Base-by-base conservation (phyloP, 2,329 filamentous ascomycete genomes). In the Daldinia sp. region DNA sequence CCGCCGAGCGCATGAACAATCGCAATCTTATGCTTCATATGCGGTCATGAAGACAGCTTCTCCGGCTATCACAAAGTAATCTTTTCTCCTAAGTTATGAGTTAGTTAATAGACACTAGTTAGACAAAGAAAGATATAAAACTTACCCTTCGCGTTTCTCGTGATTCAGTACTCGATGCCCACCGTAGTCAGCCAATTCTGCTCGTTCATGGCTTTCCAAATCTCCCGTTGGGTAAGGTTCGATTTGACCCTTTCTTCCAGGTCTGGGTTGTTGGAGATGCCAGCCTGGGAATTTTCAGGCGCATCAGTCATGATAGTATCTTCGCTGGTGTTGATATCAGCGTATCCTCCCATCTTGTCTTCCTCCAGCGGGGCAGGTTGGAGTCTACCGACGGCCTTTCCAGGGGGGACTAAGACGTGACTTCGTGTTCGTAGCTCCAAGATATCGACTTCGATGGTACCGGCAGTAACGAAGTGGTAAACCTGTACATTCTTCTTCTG, bases 371-470 rank as follows among this genome's bases (percentile, higher is more conserved):
- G 54, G 7, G 32, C 55, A 4, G 34, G 5, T 8, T 47, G 17
- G 9, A 72, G 58, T 27, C 32, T 25, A 17, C 70, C 70, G 15
- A 67, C 8, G 1, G 65, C 64, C 2, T 37, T 5, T 30, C 66
- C 66, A 13, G 63, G 68, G 27, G 17, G 23, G 1, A 65, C 63
- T 6, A 58, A 27, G 11, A 70, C 27, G 17, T 58, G 57, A 30
- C 55, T 41, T 15, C 53, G 47, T 21, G 35, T 37, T 74, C 57
- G 75, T 71, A 59, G 74, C 72, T 71, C 77, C 61, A 75, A 68
- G 0, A 78, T 73, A 58, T 79, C 75, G n/a, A 78, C 78, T 59
- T 81, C 80, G 9, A 80, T 67, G 0, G 78, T 81, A 48, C 73
- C 70, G 15, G 71, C 71, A 1, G 75, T 74, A 11, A 78, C 70